Evolutionary conservation across 2,329 filamentous ascomycete genomes (phyloP).

Genomic region (Botrytis sinoallii): DNA sequence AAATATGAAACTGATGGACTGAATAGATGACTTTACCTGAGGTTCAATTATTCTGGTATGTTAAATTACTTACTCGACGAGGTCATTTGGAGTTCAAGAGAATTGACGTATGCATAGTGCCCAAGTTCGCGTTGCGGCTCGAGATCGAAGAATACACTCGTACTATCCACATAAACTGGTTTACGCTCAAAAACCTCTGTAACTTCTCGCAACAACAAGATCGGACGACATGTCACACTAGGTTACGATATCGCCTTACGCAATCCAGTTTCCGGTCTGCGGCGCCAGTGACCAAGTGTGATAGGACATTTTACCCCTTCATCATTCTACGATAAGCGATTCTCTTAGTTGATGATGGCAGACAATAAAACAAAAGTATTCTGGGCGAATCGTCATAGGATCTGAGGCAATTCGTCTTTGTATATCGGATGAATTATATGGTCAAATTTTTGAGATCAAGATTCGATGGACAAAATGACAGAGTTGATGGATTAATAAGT

Average conservation of each 20-base stretch:
- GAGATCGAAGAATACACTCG: conserved; percentile 26
- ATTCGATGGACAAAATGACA: neutral
- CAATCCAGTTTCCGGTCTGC: neutral
- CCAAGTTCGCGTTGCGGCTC: conserved; percentile 24
- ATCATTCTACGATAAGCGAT: neutral
- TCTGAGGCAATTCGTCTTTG: neutral
- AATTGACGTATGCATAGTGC: conserved; percentile 25
- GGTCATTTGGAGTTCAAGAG: neutral
- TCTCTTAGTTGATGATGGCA: neutral
- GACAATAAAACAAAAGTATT: neutral
- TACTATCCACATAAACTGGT: conserved; percentile 27
- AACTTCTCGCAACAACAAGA: neutral
- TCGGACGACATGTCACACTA: neutral
- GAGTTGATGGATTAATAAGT: neutral
- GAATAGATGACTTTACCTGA: conserved; percentile 28
- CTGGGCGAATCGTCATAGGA: neutral
- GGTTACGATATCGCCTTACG: neutral
- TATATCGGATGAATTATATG: neutral
- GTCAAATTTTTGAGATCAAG: neutral
- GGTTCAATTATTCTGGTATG: conserved; percentile 31
- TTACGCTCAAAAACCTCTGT: conserved; percentile 20
- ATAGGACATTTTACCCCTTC: neutral
- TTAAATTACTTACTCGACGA: neutral
- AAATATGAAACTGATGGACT: conserved; percentile 21
- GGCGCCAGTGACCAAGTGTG: neutral